A percentile compares a stretch with the other conserved stretches of the same genome.
phyloP scores from a whole-genome alignment of 2,329 filamentous ascomycete species.

The Botrytis pseudocinerea region DNA sequence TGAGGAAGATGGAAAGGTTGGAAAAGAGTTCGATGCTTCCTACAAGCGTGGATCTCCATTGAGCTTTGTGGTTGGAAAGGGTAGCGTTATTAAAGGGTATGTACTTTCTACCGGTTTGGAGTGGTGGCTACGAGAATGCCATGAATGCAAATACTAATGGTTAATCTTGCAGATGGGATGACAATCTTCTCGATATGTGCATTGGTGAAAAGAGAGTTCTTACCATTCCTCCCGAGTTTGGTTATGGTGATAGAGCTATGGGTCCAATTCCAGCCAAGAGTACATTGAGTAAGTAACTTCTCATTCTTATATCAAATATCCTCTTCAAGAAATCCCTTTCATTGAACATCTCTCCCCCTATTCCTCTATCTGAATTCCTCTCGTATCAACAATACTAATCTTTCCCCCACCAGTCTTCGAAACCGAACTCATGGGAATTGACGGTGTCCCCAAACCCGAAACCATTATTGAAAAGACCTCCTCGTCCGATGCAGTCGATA shows the following conservation, averaged over 20 bases:
- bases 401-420: conserved; percentile 67
- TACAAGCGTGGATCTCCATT: conserved; percentile 79
- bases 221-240: conserved; percentile 84
- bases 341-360: not conserved
- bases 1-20: conserved; percentile 53
- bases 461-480: conserved; percentile 16
- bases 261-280: conserved; percentile 82
- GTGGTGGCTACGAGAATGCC: not conserved
- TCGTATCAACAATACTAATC: not conserved
- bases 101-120: conserved; percentile 37
- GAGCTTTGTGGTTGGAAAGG: conserved; percentile 73
- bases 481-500: conserved; percentile 33
- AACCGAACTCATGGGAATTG: conserved; percentile 83
- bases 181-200: conserved; percentile 91
- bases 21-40: conserved; percentile 80
- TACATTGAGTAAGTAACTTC: conserved; percentile 63
- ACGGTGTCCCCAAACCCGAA: conserved; percentile 56
- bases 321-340: not conserved
- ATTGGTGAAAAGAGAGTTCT: conserved; percentile 89
- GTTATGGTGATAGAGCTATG: conserved; percentile 73
- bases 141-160: conserved; percentile 9
- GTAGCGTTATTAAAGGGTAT: conserved; percentile 86
- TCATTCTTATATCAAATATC: not conserved
- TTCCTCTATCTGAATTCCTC: not conserved
- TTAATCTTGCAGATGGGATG: conserved; percentile 67